Conservation (phyloP, 441 rosid genomes). For the Corymbia citriodora region DNA sequence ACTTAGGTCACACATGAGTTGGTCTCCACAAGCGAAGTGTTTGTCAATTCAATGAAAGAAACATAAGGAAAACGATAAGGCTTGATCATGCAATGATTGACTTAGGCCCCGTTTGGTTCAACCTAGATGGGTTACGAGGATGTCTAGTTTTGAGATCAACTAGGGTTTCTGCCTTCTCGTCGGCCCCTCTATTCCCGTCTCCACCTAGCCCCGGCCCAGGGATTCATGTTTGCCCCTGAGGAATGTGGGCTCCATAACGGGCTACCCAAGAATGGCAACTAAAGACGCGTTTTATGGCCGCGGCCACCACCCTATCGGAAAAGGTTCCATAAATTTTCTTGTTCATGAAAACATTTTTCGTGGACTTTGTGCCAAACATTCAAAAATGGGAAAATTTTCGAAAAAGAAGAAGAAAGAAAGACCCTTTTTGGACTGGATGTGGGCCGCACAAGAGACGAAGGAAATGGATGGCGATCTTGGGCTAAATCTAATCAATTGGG, state of each 20-base stretch:
- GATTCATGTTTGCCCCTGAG: fast-evolving
- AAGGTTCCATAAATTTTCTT: not conserved
- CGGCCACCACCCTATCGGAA: not conserved
- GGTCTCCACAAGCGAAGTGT: not conserved
- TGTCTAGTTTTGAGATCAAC: too few species aligned
- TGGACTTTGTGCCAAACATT: not conserved
- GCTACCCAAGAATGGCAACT: not conserved
- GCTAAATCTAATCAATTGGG: not conserved
- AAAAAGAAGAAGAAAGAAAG: fast-evolving
- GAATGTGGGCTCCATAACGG: fast-evolving
- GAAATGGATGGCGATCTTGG: not conserved
- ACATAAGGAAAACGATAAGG: too few species aligned
- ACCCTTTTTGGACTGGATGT: not conserved
- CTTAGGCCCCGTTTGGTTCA: too few species aligned
- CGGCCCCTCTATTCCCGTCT: not conserved
- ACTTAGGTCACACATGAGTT: too few species aligned
- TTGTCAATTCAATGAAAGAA: too few species aligned
- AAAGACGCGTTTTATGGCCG: not conserved
- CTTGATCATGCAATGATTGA: too few species aligned
- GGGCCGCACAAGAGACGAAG: not conserved
- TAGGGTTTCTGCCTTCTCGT: not conserved
- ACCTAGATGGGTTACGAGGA: too few species aligned
- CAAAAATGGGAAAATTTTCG: not conserved
- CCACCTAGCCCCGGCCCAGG: not conserved
- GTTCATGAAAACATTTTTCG: fast-evolving